Percentiles rank a stretch among this genome's conserved stretches.
These are phyloP conservation scores for Vigna radiata DNA, from an alignment of 306 rosid genomes.

Conservation along the genomic window DNA sequence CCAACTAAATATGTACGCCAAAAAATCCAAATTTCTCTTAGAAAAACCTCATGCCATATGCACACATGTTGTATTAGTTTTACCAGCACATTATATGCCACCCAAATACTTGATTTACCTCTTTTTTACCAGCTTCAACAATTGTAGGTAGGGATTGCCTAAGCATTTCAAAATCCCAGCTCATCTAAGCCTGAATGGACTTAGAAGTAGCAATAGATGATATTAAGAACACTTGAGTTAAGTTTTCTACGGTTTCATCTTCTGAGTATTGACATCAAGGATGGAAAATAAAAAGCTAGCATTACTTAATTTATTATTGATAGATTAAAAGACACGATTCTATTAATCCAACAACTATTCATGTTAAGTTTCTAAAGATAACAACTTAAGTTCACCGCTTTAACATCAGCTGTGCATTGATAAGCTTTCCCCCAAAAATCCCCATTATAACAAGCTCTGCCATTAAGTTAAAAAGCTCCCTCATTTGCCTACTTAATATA, in stretches of 20 bases:
- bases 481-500: background rate
- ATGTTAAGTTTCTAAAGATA: background rate
- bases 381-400: background rate
- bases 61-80: background rate
- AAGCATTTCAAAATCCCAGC: constrained; percentile 14
- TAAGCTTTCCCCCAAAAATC: background rate
- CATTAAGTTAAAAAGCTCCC: background rate
- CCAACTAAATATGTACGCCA: background rate
- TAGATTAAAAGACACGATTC: background rate
- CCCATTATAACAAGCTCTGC: background rate
- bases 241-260: background rate
- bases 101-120: background rate
- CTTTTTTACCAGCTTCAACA: background rate
- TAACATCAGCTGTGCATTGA: background rate
- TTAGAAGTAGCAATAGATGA: background rate
- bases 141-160: background rate
- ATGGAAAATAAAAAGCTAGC: background rate
- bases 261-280: background rate
- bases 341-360: constrained; percentile 21
- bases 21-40: background rate
- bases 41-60: background rate
- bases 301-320: constrained; percentile 22
- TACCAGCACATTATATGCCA: constrained; percentile 3
- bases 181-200: background rate
- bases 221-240: background rate